phyloP scores from a whole-genome alignment of 192 early-diverging fungal species.

The Podochytrium sp. region DNA sequence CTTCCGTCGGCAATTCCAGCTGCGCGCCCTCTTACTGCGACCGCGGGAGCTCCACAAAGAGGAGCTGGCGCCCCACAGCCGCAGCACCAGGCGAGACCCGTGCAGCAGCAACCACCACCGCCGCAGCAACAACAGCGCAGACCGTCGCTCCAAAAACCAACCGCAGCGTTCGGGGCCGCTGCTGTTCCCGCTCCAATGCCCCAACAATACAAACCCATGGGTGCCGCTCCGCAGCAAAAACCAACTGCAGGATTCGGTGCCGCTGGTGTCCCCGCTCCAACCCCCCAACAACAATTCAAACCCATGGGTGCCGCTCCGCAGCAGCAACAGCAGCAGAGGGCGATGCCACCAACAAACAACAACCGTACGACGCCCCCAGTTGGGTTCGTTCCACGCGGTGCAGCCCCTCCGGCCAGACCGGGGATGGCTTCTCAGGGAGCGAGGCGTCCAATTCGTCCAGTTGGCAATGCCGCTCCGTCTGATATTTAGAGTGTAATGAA shows the following conservation, averaged over 20 bases:
- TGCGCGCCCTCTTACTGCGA: background rate
- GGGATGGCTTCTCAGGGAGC: background rate
- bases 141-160: background rate
- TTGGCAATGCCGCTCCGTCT: background rate
- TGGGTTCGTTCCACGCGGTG: background rate
- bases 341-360: background rate
- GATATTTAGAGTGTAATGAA: constrained; percentile 29
- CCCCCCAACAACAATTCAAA: background rate
- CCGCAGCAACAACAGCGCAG: background rate
- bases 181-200: too few relatives aligned
- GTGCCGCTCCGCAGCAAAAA: too few relatives aligned
- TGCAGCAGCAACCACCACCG: background rate
- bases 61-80: background rate
- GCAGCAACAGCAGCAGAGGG: background rate
- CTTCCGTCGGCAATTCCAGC: background rate
- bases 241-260: background rate
- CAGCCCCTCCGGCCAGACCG: too few relatives aligned
- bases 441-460: background rate
- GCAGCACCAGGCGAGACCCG: background rate
- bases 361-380: background rate
- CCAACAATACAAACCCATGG: too few relatives aligned
- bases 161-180: too few relatives aligned
- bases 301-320: background rate
- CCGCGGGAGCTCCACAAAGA: background rate
- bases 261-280: background rate